These are phyloP conservation scores for Mucor piriformis DNA, from an alignment of 371 early-diverging fungal genomes.

Conservation along the genomic window DNA sequence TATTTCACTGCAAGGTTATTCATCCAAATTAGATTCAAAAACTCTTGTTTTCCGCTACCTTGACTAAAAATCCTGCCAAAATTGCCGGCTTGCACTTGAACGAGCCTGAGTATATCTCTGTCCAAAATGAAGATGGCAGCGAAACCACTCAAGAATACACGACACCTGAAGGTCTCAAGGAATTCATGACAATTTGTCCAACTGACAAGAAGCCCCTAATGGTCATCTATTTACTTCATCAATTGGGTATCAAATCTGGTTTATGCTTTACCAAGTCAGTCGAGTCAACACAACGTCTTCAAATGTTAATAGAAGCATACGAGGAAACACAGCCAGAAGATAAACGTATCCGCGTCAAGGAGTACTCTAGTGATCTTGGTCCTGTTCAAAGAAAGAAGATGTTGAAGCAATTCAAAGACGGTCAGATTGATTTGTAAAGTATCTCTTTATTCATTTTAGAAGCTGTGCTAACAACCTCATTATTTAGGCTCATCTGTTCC, in stretches of 20 bases:
- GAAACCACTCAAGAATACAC: slow-evolving; percentile 53
- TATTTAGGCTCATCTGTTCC: slow-evolving; percentile 78
- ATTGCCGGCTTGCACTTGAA: slow-evolving; percentile 81
- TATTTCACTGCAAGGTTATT: neutral
- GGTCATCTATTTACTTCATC: slow-evolving; percentile 77
- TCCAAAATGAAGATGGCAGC: slow-evolving; percentile 52
- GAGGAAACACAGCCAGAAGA: slow-evolving; percentile 36
- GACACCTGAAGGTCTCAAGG: slow-evolving; percentile 69
- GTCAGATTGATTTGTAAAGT: slow-evolving; percentile 66
- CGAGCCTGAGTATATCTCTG: slow-evolving; percentile 75
- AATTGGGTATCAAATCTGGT: slow-evolving; percentile 64
- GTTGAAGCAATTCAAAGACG: slow-evolving; percentile 71
- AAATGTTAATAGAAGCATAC: slow-evolving; percentile 67
- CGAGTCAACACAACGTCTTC: slow-evolving; percentile 81
- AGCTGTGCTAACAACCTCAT: neutral
- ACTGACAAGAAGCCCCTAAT: slow-evolving; percentile 74
- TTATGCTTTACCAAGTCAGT: slow-evolving; percentile 90
- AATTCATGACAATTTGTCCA: slow-evolving; percentile 68
- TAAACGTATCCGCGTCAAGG: slow-evolving; percentile 58
- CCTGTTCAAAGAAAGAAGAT: slow-evolving; percentile 66
- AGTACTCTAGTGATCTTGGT: slow-evolving; percentile 85
- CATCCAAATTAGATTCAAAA: slow-evolving; percentile 65
- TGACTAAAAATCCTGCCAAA: slow-evolving; percentile 92
- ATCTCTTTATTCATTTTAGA: neutral
- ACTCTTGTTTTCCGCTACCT: slow-evolving; percentile 91